phyloP scores from a whole-genome alignment of 768 basidiomycete species.

The Pleurotus ostreatus region DNA sequence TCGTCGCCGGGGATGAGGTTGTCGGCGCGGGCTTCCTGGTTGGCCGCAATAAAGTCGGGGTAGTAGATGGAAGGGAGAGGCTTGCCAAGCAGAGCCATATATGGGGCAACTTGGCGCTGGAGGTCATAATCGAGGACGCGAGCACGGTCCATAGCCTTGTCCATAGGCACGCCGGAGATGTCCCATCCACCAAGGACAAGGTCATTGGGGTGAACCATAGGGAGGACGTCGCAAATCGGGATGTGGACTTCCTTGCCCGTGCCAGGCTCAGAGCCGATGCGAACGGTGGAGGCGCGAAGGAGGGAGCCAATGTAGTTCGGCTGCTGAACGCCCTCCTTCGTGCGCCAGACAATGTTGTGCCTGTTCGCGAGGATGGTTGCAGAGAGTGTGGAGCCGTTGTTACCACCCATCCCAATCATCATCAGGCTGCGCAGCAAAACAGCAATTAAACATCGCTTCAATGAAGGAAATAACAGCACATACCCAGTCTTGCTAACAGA shows the following conservation, averaged over 20 bases:
- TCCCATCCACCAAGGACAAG: conserved; percentile 99
- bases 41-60: conserved; percentile 96
- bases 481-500: conserved; percentile 91
- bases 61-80: conserved; percentile 97
- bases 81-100: conserved; percentile 74
- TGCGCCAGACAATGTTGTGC: conserved; percentile 92
- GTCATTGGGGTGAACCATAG: conserved; percentile 98
- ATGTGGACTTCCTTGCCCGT: conserved; percentile 90
- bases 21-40: conserved; percentile 94
- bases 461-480: conserved; percentile 24
- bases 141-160: conserved; percentile 91
- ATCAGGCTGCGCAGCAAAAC: conserved; percentile 59
- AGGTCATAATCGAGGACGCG: conserved; percentile 95
- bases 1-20: conserved; percentile 82
- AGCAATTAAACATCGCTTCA: conserved; percentile 7
- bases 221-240: conserved; percentile 88
- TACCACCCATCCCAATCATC: conserved; percentile 96
- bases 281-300: conserved; percentile 92
- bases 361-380: conserved; percentile 96
- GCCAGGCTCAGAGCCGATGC: conserved; percentile 76
- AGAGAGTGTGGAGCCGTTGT: conserved; percentile 92
- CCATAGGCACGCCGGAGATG: conserved; percentile 81
- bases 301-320: conserved; percentile 99
- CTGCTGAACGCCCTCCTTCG: conserved; percentile 86
- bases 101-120: conserved; percentile 88